These are phyloP conservation scores for Paramecium biaurelia DNA, from an alignment of 73 alveolate species.

Conservation along the genomic window DNA sequence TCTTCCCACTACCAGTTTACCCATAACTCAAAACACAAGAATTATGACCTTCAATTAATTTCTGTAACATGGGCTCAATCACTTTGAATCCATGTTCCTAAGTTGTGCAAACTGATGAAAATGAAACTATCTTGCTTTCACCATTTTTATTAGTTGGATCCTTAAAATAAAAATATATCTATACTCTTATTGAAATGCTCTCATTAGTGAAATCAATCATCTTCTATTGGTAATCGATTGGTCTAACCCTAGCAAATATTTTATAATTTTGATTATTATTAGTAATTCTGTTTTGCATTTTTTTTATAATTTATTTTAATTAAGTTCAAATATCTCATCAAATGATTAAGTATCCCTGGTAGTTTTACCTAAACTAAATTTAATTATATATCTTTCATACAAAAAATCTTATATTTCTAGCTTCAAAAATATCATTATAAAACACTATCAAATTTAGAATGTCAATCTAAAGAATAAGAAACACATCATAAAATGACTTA, in stretches of 20 bases:
- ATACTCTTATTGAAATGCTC: not conserved
- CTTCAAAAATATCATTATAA: too few relatives aligned
- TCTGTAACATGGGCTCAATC: not conserved
- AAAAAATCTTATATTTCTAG: too few relatives aligned
- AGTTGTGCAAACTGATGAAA: slow-evolving; percentile 18
- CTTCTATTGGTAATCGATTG: slow-evolving; percentile 55
- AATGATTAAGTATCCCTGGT: too few relatives aligned
- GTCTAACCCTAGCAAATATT: slow-evolving; percentile 45
- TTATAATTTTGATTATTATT: slow-evolving; percentile 52
- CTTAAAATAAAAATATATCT: not conserved
- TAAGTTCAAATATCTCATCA: not conserved
- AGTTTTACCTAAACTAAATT: too few relatives aligned
- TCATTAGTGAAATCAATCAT: slow-evolving; percentile 57
- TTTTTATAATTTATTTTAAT: not conserved
- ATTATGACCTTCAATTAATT: slow-evolving; percentile 64
- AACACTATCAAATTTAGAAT: too few relatives aligned
- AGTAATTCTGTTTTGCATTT: slow-evolving; percentile 13
- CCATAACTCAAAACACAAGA: slow-evolving; percentile 63
- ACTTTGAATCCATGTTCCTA: not conserved
- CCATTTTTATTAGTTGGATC: slow-evolving; percentile 56
- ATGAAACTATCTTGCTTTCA: slow-evolving; percentile 37
- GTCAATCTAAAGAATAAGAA: too few relatives aligned
- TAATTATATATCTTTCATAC: too few relatives aligned
- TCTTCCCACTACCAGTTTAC: slow-evolving; percentile 65
- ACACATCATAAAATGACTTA: too few relatives aligned